Evolutionary conservation across 441 rosid species (phyloP).

Genomic region (Arabidopsis lyrata): DNA sequence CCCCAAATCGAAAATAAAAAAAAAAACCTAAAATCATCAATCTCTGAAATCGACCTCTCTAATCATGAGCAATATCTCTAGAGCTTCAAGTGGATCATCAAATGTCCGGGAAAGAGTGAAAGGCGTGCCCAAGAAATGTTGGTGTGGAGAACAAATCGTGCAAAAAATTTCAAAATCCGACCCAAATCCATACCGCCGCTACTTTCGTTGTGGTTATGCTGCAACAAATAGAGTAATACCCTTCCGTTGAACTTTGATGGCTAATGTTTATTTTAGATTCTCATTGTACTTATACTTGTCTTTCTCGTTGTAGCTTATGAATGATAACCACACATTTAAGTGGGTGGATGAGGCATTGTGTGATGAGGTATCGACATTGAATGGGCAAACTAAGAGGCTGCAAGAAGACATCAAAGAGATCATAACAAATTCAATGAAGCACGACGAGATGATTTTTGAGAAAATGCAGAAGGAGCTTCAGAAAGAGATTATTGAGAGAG

Average conservation of each 20-base stretch:
- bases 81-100: neutral
- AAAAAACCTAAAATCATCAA: no score
- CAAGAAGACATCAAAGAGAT: no score
- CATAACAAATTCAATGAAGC: neutral
- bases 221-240: neutral
- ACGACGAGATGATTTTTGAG: no score
- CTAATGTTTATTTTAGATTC: neutral
- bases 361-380: neutral
- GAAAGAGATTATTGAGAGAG: no score
- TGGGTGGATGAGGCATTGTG: neutral
- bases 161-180: neutral
- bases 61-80: neutral
- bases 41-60: no score
- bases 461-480: no score
- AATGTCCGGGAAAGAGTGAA: neutral
- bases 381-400: neutral
- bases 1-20: no score
- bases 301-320: neutral
- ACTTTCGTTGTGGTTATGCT: neutral
- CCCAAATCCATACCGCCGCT: neutral
- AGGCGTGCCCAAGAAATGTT: neutral
- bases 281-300: neutral
- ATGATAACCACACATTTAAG: neutral
- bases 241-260: neutral
- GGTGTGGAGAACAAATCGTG: neutral